Conservation (phyloP, 1,284 basidiomycete genomes). For the Cerrena zonata region DNA sequence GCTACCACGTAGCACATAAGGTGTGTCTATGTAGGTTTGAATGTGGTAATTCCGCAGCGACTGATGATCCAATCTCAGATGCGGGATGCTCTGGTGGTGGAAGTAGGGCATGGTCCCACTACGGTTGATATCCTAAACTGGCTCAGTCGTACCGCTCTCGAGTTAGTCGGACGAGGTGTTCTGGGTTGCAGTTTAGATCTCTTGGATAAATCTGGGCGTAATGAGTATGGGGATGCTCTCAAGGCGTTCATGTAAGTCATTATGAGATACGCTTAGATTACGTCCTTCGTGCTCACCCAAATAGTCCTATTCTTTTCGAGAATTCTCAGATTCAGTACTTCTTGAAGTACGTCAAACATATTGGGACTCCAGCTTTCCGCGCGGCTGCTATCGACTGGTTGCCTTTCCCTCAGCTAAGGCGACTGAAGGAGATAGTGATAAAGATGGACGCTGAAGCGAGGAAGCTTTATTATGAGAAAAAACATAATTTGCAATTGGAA, state of each 20-base stretch:
- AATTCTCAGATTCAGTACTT: not conserved
- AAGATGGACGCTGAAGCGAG: slow-evolving; percentile 4
- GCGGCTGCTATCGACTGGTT: not conserved
- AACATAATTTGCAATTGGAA: slow-evolving; percentile 15
- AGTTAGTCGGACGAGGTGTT: not conserved
- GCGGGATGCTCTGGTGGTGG: not conserved
- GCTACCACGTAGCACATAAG: too few species aligned
- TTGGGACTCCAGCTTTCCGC: not conserved
- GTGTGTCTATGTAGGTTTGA: too few species aligned
- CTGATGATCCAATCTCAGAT: too few species aligned
- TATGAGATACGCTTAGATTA: not conserved
- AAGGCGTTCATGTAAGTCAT: not conserved
- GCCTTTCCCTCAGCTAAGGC: not conserved
- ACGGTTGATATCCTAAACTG: slow-evolving; percentile 2
- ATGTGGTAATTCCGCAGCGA: too few species aligned
- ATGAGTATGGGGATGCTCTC: not conserved
- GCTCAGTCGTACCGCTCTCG: slow-evolving; percentile 1
- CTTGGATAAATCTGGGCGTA: not conserved
- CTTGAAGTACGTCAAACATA: not conserved
- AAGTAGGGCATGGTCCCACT: too few species aligned
- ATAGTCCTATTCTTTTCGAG: too few species aligned
- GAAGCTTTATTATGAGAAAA: slow-evolving; percentile 32
- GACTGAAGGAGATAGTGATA: not conserved
- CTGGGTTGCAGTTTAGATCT: slow-evolving; percentile 3
- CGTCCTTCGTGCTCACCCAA: too few species aligned